Evolutionary conservation across 169 alveolate genomes (phyloP), one percentile per base, ranked within the genome.

Genomic region (Plasmodium coatneyi): DNA sequence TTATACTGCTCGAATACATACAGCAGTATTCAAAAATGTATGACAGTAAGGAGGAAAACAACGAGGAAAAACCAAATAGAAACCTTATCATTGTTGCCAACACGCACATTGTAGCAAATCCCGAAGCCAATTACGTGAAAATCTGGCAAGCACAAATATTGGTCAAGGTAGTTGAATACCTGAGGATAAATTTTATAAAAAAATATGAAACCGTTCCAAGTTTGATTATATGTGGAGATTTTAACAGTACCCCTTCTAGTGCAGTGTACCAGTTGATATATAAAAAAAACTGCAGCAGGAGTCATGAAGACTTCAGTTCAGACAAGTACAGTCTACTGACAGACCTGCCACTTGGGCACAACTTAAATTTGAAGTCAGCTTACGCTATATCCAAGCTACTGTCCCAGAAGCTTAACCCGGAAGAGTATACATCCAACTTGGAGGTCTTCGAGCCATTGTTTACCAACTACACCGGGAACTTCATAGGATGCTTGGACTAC

Each of bases 91-190:
- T 96, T 4, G 92, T 96, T n/a, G 97, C 97, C 7, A 95, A 95
- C 80, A 96, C 97, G 49, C 97, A 96, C 70, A 95, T 95, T 22
- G 96, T 95, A 12, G 97, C 97, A 5, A 96, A 95, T 30, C 97
- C 98, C 1, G 97, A 94, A 84, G 94, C 97, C 25, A 94, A 94
- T 79, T 96, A 95, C 92, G 97, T 92, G 22, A 96, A 96, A 79
- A 94, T 96, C 41, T 95, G 98, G 97, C 98, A 96, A 72, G 93
- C 97, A 12, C 97, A 96, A 72, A 95, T 96, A 12, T 95, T 95
- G 28, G 96, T 95, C 10, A 90, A 96, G 80, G 95, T 91, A 1
- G 81, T 95, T 25, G 97, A 95, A 84, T 92, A 93, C 72, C 84
- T 96, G 9, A 92, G 89, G 80, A 92, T 83, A 54, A 80, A 93